A percentile compares a stretch with the other conserved stretches of the same genome.
Evolutionary conservation across 1,284 basidiomycete genomes (phyloP).

Genomic region (Ustilago curta): DNA sequence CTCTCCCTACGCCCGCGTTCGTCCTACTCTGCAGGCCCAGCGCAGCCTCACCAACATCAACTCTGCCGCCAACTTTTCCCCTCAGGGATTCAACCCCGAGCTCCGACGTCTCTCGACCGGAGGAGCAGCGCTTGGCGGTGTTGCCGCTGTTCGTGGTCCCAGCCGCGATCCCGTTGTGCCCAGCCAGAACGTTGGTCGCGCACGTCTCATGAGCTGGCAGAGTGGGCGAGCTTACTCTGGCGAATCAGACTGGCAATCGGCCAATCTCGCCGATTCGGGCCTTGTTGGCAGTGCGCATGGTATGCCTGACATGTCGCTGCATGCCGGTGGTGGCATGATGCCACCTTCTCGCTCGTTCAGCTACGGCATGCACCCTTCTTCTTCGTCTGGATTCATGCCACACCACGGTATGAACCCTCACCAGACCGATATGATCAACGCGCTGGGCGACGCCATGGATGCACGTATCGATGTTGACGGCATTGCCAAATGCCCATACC

Average conservation of each 20-base stretch:
- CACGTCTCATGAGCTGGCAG: conserved; percentile 51
- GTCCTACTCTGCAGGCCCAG: conserved; percentile 19
- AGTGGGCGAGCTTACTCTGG: conserved; percentile 16
- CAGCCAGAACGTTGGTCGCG: conserved; percentile 40
- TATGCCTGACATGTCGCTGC: conserved; percentile 21
- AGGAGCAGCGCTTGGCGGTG: conserved; percentile 6
- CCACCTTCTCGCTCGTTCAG: conserved; percentile 34
- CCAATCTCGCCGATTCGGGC: conserved; percentile 22
- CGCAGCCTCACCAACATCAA: conserved; percentile 26
- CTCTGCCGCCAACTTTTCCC: conserved; percentile 24
- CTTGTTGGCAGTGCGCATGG: conserved; percentile 4
- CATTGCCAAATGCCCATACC: conserved; percentile 60
- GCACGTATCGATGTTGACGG: conserved; percentile 59
- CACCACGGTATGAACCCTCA: conserved; percentile 38
- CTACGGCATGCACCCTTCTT: conserved; percentile 28
- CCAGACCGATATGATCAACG: conserved; percentile 56
- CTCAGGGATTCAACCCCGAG: conserved; percentile 28
- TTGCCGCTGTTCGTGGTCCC: conserved; percentile 13
- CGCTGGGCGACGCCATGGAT: conserved; percentile 59
- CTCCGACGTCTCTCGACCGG: conserved; percentile 38
- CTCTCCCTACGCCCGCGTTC: conserved; percentile 33
- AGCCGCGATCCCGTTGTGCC: conserved; percentile 43
- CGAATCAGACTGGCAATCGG: conserved; percentile 36
- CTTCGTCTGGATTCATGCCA: conserved; percentile 22
- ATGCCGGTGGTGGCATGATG: conserved; percentile 35